Evolutionary conservation across 208 protist species (phyloP), one percentile per base, ranked within the genome.

Genomic region (Leishmania mexicana): DNA sequence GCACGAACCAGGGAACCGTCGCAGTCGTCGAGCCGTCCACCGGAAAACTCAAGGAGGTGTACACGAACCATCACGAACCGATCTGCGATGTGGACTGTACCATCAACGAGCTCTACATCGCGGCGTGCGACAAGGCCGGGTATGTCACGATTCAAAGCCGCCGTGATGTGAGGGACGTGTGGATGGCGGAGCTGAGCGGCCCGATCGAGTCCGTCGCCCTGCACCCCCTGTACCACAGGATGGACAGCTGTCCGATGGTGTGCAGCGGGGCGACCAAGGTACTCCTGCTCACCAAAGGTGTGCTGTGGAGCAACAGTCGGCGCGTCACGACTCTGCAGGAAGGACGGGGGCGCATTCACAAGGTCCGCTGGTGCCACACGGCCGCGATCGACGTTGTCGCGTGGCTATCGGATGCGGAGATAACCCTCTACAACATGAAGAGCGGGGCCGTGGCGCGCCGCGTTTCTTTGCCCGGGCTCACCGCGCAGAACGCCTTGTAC

Each of bases 1-100:
- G 91, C 83, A 96, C 93, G 17, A 96, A 95, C 78, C 88, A 94
- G 73, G 93, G 93, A 62, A 82, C 85, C 5, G 88, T 96, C 5
- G 85, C 86, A 0, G 76, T 94, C 3, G 78, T 94, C 13, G 86
- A 93, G 28, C 67, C 65, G 21, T 83, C 58, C 11, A 83, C 68
- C 45, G 89, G 76, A 0, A 78, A 35, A 45, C 80, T 76, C 71
- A 89, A 65, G 60, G 64, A 70, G 78, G 90, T 85, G 24, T 77
- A 60, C 47, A 57, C 67, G 19, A 84, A 88, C 57, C 81, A 88
- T 53, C 68, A 80, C 67, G 87, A 95, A 45, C 90, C 91, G 47
- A 90, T 96, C 54, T 89, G 91, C 79, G 93, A 96, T 71, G 75
- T 95, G 5, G 89, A 87, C 78, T 92, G 87, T 76, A 87, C 81